Evolutionary conservation across 192 early-diverging fungal genomes (phyloP).

Genomic region (Entomortierella beljakovae): DNA sequence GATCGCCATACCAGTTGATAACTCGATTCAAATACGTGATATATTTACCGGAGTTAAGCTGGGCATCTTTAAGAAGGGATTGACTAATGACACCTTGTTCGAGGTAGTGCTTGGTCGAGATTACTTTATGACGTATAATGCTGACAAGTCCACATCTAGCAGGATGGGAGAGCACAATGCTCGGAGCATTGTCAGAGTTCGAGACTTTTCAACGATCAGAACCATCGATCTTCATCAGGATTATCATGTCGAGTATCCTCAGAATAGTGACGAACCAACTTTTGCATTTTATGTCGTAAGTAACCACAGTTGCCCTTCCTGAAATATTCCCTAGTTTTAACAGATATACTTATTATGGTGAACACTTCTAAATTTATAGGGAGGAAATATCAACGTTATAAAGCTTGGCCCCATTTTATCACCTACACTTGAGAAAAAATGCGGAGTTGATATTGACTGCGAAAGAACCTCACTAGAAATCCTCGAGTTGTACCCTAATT

Average conservation of each 20-base stretch:
- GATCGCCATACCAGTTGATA: neutral
- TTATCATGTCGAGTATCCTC: neutral
- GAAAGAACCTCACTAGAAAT: neutral
- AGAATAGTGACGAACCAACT: neutral
- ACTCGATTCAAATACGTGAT: slow-evolving; percentile 6
- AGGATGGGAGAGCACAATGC: neutral
- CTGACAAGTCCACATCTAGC: neutral
- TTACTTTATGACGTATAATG: neutral
- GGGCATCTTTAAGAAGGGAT: neutral
- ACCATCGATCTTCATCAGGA: neutral
- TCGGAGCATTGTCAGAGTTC: slow-evolving; percentile 3
- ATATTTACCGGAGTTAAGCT: neutral
- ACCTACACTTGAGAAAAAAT: neutral
- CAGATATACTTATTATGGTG: no score
- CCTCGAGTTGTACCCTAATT: neutral
- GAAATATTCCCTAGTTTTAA: neutral
- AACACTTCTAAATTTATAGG: neutral
- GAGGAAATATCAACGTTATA: slow-evolving; percentile 1
- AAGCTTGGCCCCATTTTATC: neutral
- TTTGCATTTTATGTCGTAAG: slow-evolving; percentile 3
- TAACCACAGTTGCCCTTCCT: neutral
- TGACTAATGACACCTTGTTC: neutral
- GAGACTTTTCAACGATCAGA: neutral
- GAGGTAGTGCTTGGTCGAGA: slow-evolving; percentile 14
- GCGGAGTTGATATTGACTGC: neutral